phyloP scores from a whole-genome alignment of 1,139 yeast genomes.

The Tardiomyces digboiensis region DNA sequence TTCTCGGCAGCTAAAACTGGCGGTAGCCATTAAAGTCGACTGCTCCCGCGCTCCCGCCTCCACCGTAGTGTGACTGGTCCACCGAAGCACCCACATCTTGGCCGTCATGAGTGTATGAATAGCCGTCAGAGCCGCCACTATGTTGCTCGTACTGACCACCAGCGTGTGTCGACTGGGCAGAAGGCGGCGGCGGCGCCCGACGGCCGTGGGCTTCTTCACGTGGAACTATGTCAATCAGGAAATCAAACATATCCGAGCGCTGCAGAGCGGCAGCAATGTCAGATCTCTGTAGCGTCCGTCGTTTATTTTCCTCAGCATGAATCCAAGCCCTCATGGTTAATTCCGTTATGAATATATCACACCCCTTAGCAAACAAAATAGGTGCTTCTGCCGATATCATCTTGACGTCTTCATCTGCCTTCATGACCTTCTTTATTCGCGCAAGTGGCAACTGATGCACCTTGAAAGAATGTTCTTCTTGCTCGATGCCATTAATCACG shows the following conservation, averaged over 20 bases:
- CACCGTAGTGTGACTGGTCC: background rate
- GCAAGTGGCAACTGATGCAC: conserved; percentile 93
- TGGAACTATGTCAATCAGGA: conserved; percentile 91
- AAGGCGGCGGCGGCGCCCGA: conserved; percentile 6
- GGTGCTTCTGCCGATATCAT: conserved; percentile 99
- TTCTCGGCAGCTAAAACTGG: conserved; percentile 15
- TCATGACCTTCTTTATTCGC: conserved; percentile 92
- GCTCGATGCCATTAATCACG: conserved; percentile 82
- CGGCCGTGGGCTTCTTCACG: conserved; percentile 34
- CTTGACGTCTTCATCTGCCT: conserved; percentile 93
- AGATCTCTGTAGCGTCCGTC: conserved; percentile 86
- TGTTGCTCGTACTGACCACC: conserved; percentile 5
- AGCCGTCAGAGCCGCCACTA: conserved; percentile 1
- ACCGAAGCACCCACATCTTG: conserved; percentile 1
- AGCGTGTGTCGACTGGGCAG: conserved; percentile 5
- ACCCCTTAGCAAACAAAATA: conserved; percentile 91
- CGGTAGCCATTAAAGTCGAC: conserved; percentile 15
- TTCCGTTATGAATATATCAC: conserved; percentile 94
- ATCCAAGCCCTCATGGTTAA: conserved; percentile 99
- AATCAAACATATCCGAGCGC: conserved; percentile 95
- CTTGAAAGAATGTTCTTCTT: conserved; percentile 84
- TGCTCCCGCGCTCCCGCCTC: conserved; percentile 3
- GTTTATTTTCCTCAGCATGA: conserved; percentile 91
- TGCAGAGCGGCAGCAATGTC: conserved; percentile 95
- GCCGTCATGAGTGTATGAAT: conserved; percentile 1